phyloP scores from a whole-genome alignment of 106 monocot genomes.

The Dendrobium chrysotoxum region DNA sequence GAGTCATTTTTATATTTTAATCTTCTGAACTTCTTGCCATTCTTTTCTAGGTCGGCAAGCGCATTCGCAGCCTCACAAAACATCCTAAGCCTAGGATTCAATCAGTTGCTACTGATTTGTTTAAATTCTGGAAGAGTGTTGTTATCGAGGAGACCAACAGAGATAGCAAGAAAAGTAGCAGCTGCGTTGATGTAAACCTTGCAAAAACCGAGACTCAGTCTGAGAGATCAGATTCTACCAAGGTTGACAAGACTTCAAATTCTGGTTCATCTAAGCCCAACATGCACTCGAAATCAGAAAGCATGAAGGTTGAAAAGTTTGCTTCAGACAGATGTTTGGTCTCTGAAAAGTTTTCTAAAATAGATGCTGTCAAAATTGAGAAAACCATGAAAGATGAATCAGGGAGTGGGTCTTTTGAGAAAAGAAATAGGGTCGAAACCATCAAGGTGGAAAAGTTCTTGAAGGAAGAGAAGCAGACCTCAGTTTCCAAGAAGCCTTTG shows the following conservation, averaged over 20 bases:
- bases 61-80: slow-evolving; percentile 60
- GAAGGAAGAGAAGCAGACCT: slow-evolving; percentile 8
- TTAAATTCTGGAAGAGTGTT: slow-evolving; percentile 69
- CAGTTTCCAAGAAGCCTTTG: slow-evolving; percentile 13
- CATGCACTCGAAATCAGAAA: slow-evolving; percentile 6
- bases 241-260: slow-evolving; percentile 24
- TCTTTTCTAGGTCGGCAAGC: slow-evolving; percentile 71
- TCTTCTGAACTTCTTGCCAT: no score
- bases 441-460: not conserved
- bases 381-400: slow-evolving; percentile 5
- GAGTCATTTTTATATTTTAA: no score
- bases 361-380: slow-evolving; percentile 17
- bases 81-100: slow-evolving; percentile 73
- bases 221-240: slow-evolving; percentile 13
- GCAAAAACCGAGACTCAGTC: slow-evolving; percentile 13
- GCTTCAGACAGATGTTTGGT: not conserved
- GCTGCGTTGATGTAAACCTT: slow-evolving; percentile 7
- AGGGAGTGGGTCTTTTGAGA: not conserved
- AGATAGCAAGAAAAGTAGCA: slow-evolving; percentile 37
- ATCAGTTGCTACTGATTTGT: slow-evolving; percentile 57
- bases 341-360: slow-evolving; percentile 8
- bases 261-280: slow-evolving; percentile 8
- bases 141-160: slow-evolving; percentile 72
- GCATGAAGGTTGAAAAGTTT: slow-evolving; percentile 20
- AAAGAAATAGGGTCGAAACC: not conserved